Conservation (phyloP, 768 basidiomycete genomes). For the Hericium coralloides region DNA sequence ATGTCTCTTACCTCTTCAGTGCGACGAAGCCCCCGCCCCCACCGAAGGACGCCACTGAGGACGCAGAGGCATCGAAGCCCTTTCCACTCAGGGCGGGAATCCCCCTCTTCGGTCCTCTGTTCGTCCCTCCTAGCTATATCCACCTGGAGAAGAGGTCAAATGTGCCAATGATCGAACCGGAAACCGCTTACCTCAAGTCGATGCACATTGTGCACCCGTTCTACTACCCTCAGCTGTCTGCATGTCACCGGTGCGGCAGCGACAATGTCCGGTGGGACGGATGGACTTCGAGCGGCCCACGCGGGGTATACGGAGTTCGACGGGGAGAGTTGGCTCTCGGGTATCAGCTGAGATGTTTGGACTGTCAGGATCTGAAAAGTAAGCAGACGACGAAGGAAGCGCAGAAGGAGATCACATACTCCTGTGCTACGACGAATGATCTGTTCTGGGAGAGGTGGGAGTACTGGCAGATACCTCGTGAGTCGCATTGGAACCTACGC, state of each 20-base stretch:
- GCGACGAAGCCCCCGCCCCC: neutral
- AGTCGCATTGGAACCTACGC: neutral
- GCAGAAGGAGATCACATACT: neutral
- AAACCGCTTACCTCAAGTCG: constrained; percentile 14
- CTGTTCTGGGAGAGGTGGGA: neutral
- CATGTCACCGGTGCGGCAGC: constrained; percentile 8
- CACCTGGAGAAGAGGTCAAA: constrained; percentile 4
- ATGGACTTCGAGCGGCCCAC: constrained; percentile 12
- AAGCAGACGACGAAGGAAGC: neutral
- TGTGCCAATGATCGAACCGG: neutral
- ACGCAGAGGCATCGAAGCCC: neutral
- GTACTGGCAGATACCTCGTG: neutral
- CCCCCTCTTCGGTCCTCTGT: constrained; percentile 17
- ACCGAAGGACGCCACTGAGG: no score
- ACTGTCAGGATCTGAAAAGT: neutral
- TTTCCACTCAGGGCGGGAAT: constrained; percentile 2
- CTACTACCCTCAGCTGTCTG: constrained; percentile 9
- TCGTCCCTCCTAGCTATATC: constrained; percentile 14
- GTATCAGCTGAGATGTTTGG: constrained; percentile 11
- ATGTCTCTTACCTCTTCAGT: constrained; percentile 13
- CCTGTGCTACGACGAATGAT: neutral
- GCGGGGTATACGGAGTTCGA: constrained; percentile 15
- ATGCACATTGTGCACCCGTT: constrained; percentile 17
- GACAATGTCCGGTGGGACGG: constrained; percentile 7
- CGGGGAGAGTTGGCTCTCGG: constrained; percentile 11